Evolutionary conservation across 345 rosid species (phyloP).

Genomic region (Heritiera littoralis): DNA sequence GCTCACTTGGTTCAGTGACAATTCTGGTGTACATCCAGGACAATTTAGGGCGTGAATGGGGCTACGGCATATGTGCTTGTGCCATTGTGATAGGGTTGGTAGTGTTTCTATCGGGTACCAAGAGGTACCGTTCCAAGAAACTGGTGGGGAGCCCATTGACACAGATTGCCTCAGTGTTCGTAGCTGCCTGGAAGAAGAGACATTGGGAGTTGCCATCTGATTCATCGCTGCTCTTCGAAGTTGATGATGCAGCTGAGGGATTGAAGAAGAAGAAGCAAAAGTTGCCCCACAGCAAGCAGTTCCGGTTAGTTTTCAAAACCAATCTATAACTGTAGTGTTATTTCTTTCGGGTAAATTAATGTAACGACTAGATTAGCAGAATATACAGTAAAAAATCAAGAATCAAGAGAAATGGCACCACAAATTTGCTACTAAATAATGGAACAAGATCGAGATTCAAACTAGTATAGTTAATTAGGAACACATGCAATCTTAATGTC

Average conservation of each 20-base stretch:
- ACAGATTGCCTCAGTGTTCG: constrained; percentile 69
- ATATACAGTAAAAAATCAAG: neutral
- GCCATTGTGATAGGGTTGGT: constrained; percentile 62
- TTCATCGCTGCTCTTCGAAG: constrained; percentile 45
- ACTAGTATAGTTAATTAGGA: neutral
- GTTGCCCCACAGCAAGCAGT: constrained; percentile 71
- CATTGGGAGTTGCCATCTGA: constrained; percentile 62
- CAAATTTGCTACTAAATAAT: neutral
- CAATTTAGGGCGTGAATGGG: constrained; percentile 80
- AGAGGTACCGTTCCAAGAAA: constrained; percentile 76
- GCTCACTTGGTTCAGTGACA: constrained; percentile 80
- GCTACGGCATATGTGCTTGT: constrained; percentile 79
- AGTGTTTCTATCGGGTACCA: constrained; percentile 74
- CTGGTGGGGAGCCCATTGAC: constrained; percentile 93
- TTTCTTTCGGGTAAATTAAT: too few relatives aligned
- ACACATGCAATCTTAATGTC: constrained; percentile 12
- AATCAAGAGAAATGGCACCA: constrained; percentile 1
- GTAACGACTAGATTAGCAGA: too few relatives aligned
- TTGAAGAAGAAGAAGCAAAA: constrained; percentile 54
- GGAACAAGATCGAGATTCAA: neutral
- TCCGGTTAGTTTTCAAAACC: constrained; percentile 48
- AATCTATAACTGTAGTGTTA: too few relatives aligned
- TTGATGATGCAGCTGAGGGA: constrained; percentile 53
- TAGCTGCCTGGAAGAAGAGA: constrained; percentile 73
- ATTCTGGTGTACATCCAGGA: constrained; percentile 91